Evolutionary conservation across 495 filamentous ascomycete species (phyloP).

Genomic region (Penicillium lividum): DNA sequence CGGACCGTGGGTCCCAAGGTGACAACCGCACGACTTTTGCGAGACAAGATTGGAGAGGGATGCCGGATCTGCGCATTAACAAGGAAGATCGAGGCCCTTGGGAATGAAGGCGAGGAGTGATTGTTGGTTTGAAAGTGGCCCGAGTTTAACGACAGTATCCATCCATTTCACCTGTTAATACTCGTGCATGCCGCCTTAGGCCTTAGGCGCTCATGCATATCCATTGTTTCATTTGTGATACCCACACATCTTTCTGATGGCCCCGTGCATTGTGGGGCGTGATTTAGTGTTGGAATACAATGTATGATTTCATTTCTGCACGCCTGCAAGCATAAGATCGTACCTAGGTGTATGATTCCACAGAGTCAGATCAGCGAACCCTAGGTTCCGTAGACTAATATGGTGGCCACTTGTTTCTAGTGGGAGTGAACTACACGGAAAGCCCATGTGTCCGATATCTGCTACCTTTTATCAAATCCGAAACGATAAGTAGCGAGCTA

Average conservation of each 20-base stretch:
- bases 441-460: no score
- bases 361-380: no score
- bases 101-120: constrained; percentile 23
- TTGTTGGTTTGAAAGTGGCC: not conserved
- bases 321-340: no score
- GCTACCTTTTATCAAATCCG: no score
- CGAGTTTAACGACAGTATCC: not conserved
- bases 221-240: constrained; percentile 33
- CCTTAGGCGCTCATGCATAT: constrained; percentile 11
- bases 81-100: constrained; percentile 42
- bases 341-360: no score
- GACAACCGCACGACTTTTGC: constrained; percentile 78
- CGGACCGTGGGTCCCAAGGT: constrained; percentile 81
- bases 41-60: constrained; percentile 67
- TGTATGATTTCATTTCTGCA: not conserved
- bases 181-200: not conserved
- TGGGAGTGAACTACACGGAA: no score
- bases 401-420: no score
- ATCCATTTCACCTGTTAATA: constrained; percentile 10
- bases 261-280: not conserved
- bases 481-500: no score
- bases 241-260: constrained; percentile 20
- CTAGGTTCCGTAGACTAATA: no score
- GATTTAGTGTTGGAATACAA: constrained; percentile 2
- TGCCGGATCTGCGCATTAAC: constrained; percentile 64